Evolutionary conservation across 306 rosid genomes (phyloP).

Genomic region (Malus asiatica): DNA sequence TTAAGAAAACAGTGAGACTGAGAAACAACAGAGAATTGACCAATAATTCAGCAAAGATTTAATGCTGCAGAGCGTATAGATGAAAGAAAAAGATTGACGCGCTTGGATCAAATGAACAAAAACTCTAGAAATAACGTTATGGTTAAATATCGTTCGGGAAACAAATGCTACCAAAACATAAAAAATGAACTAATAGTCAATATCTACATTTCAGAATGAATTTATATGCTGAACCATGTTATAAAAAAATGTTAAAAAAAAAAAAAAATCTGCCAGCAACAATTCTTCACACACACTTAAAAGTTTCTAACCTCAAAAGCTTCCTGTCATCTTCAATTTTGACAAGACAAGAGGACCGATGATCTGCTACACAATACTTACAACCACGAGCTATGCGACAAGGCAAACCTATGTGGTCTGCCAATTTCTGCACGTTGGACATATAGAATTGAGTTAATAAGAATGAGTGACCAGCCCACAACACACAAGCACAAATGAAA

Average conservation of each 20-base stretch:
- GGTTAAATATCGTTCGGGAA: not conserved
- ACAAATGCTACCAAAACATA: not conserved
- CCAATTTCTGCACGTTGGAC: slow-evolving; percentile 68
- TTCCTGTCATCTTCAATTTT: slow-evolving; percentile 65
- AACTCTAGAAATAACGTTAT: not conserved
- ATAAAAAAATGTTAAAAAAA: not conserved
- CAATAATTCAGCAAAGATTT: not conserved
- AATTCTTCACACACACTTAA: slow-evolving; percentile 5
- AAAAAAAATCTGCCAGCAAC: not conserved
- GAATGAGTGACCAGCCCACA: not conserved
- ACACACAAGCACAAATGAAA: not conserved
- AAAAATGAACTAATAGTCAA: not conserved
- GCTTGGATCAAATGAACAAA: not conserved
- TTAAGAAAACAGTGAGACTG: not conserved
- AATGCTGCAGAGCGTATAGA: not conserved
- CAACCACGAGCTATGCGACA: slow-evolving; percentile 98
- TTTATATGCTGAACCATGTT: not conserved
- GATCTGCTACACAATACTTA: slow-evolving; percentile 88
- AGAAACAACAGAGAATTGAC: not conserved
- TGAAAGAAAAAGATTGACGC: not conserved
- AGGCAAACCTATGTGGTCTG: slow-evolving; percentile 92
- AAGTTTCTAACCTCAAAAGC: slow-evolving; percentile 48
- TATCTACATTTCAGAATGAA: not conserved
- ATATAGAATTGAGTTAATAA: not conserved
- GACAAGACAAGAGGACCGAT: slow-evolving; percentile 90